Evolutionary conservation across 345 rosid species (phyloP).

Genomic region (Hibiscus syriacus): DNA sequence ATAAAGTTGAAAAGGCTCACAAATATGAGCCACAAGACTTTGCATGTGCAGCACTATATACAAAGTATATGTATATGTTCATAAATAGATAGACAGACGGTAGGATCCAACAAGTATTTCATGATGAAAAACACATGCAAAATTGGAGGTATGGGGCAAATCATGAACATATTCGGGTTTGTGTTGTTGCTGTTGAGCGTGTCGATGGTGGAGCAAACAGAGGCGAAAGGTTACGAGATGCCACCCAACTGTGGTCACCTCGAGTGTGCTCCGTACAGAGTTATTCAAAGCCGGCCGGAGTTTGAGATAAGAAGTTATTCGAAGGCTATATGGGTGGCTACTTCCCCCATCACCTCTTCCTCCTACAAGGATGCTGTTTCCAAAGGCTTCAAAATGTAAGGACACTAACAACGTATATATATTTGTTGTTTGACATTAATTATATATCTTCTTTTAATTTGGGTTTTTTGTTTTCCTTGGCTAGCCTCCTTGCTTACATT

Average conservation of each 20-base stretch:
- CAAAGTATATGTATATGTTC: too few species aligned
- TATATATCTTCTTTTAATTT: too few species aligned
- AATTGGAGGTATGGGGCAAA: not conserved
- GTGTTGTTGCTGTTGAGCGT: not conserved
- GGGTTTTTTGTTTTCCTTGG: not conserved
- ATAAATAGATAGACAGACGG: not conserved
- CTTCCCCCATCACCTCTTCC: conserved; percentile 1
- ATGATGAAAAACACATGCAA: not conserved
- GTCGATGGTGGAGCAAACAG: not conserved
- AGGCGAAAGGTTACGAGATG: not conserved
- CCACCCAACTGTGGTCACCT: not conserved
- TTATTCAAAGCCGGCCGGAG: conserved; percentile 3
- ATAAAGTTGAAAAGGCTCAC: not conserved
- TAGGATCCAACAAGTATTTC: not conserved
- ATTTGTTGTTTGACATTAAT: not conserved
- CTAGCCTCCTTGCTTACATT: conserved; percentile 15
- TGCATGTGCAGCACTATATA: not conserved
- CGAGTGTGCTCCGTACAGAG: conserved; percentile 4
- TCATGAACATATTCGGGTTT: not conserved
- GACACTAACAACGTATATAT: not conserved
- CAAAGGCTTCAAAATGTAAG: conserved; percentile 16
- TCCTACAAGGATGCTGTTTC: conserved; percentile 6
- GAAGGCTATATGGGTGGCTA: conserved; percentile 3
- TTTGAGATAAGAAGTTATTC: conserved; percentile 9
- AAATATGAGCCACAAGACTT: not conserved